A percentile compares a stretch with the other conserved stretches of the same genome.
Evolutionary conservation across 805 yeast genomes (phyloP).

Genomic region (Kregervanrija delftensis): DNA sequence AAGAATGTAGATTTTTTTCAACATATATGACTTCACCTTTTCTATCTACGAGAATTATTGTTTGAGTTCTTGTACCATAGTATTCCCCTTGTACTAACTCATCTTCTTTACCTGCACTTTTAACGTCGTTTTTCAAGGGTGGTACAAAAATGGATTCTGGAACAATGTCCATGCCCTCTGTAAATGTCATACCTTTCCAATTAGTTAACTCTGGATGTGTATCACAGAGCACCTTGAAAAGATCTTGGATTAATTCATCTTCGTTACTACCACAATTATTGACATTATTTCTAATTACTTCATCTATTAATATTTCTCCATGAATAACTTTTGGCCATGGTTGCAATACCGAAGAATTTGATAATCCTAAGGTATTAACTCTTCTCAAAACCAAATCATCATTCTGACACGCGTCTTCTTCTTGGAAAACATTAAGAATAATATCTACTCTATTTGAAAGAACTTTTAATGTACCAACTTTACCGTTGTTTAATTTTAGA

Average conservation of each 20-base stretch:
- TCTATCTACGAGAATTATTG: slow-evolving; percentile 56
- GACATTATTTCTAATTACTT: slow-evolving; percentile 25
- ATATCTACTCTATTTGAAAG: slow-evolving; percentile 42
- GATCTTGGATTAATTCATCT: slow-evolving; percentile 38
- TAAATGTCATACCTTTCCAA: slow-evolving; percentile 22
- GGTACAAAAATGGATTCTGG: slow-evolving; percentile 67
- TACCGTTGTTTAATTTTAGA: slow-evolving; percentile 23
- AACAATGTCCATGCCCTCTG: slow-evolving; percentile 35
- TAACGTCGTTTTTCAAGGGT: slow-evolving; percentile 35
- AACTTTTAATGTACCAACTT: slow-evolving; percentile 33
- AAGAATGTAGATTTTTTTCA: slow-evolving; percentile 54
- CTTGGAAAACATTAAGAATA: slow-evolving; percentile 13
- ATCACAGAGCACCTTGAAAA: slow-evolving; percentile 51
- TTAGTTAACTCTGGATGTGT: slow-evolving; percentile 24
- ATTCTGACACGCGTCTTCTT: neutral
- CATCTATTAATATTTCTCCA: slow-evolving; percentile 59
- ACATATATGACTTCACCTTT: slow-evolving; percentile 46
- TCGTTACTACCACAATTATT: slow-evolving; percentile 15
- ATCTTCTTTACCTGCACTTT: slow-evolving; percentile 30
- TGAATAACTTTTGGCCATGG: slow-evolving; percentile 70
- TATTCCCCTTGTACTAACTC: slow-evolving; percentile 21
- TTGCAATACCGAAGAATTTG: slow-evolving; percentile 57
- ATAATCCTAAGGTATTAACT: slow-evolving; percentile 46
- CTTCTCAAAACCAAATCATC: slow-evolving; percentile 1
- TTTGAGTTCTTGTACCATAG: slow-evolving; percentile 88